Evolutionary conservation across 495 filamentous ascomycete species (phyloP).

Genomic region (Venustampulla echinocandica): DNA sequence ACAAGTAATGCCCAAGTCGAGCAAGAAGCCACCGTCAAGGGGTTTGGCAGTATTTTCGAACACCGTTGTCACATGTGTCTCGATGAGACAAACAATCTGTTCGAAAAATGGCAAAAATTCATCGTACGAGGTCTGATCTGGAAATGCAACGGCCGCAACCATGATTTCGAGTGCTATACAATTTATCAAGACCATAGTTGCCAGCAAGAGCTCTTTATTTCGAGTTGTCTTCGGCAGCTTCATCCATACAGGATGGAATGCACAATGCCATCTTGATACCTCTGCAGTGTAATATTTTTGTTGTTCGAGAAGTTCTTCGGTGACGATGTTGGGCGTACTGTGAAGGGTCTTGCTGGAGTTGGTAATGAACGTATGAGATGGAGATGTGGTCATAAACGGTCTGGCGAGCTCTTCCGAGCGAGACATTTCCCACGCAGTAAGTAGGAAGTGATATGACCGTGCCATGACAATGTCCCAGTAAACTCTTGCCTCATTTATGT

Average conservation of each 20-base stretch:
- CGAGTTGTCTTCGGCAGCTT: not conserved
- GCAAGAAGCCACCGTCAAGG: not conserved
- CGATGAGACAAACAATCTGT: not conserved
- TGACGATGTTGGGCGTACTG: not conserved
- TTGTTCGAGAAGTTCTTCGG: not conserved
- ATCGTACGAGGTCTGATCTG: not conserved
- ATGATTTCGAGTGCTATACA: not conserved
- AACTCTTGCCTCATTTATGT: not conserved
- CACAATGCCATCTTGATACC: not conserved
- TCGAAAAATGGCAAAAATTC: not conserved
- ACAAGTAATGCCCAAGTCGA: not conserved
- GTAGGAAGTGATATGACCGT: conserved; percentile 2
- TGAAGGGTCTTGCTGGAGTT: not conserved
- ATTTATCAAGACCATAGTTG: not conserved
- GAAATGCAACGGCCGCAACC: not conserved
- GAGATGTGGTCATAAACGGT: not conserved
- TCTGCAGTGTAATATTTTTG: conserved; percentile 1
- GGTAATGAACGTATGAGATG: not conserved
- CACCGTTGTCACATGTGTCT: not conserved
- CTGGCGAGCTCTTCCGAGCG: not conserved
- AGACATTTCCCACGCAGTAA: too few relatives aligned
- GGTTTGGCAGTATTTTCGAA: not conserved
- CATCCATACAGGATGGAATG: not conserved
- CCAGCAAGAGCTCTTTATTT: not conserved
- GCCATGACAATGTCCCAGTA: not conserved